Base-by-base conservation (phyloP, 1,284 basidiomycete genomes). In the Kwoniella shivajii region DNA sequence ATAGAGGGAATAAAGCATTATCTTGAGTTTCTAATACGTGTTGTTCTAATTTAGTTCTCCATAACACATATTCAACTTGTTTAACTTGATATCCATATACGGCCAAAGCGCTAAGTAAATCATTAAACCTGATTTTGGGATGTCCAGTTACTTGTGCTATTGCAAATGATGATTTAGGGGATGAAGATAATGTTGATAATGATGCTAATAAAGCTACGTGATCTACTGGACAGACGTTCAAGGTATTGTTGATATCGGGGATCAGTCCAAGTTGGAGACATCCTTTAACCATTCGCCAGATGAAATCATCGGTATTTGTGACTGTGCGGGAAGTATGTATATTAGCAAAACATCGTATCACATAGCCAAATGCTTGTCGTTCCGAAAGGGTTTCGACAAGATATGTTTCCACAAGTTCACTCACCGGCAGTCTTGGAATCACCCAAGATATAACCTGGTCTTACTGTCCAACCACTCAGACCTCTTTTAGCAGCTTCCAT, bases 171-270 rank as follows among this genome's bases (percentile, higher is more conserved):
- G 13, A 14, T 20, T 41, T 50, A 4, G 72, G 20, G 83, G 81
- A 54, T 82, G 86, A 6, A 80, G 80, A 50, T 34, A 81, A 67
- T 1, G 88, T 85, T 1, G 92, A 89, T 18, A 90, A 81, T 0
- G 89, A 80, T 4, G 86, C 86, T 68, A 90, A 88, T 2, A 86
- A 83, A 1, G 96, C 94, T 60, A 99, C 95, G 73, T 96, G 91
- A 78, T 99, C 90, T 27, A 99, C 96, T 0, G 96, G 96, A 18
- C 94, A 90, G 90, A 98, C 95, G 80, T 99, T 99, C 72, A 99
- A 84, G 3, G 90, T 89, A 79, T 99, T 99, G 82, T 97, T 92
- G 78, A 99, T 98, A 74, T 99, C 91, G 1, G 96, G 96, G 2
- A 94, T 87, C 41, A 93, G 84, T 2, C 95, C 95, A 6, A 99